These are phyloP conservation scores for Rhodosporidiobolus odoratus DNA, from an alignment of 768 basidiomycete genomes.

Conservation along the genomic window DNA sequence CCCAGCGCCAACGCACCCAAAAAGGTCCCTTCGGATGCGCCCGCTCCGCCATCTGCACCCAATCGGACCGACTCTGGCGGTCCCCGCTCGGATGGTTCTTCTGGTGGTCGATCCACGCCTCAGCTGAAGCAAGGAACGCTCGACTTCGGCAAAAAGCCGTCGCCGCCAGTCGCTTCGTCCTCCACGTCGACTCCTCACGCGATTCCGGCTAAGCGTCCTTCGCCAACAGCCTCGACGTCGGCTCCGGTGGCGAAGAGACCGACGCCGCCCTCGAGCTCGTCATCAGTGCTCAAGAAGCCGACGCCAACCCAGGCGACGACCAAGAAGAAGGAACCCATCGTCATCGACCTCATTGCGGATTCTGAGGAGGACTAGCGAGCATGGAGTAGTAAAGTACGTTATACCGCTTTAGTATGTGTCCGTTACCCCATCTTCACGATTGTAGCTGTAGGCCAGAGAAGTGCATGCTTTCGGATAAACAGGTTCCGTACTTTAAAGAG, in stretches of 20 bases:
- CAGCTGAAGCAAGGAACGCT: background rate
- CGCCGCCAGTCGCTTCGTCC: background rate
- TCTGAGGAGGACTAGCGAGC: background rate
- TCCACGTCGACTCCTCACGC: background rate
- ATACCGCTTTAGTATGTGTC: background rate
- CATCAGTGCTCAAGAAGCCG: too few species aligned
- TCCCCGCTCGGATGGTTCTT: background rate
- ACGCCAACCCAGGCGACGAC: too few species aligned
- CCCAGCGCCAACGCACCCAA: too few species aligned
- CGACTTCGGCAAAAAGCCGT: background rate
- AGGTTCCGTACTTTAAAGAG: too few species aligned
- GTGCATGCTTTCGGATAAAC: too few species aligned
- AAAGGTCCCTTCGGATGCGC: too few species aligned
- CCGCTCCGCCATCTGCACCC: background rate
- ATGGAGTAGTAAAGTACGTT: background rate
- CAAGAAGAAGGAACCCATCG: background rate
- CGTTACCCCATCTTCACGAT: too few species aligned
- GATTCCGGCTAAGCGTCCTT: background rate
- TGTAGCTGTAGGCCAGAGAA: too few species aligned
- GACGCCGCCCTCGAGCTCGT: background rate
- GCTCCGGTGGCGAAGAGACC: background rate
- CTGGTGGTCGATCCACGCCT: background rate
- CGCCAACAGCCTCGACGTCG: background rate
- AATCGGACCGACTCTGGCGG: background rate
- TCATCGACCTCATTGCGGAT: background rate